These are phyloP conservation scores for Thielaviopsis cerberus DNA, from an alignment of 2,329 filamentous ascomycete species.

Conservation along the genomic window DNA sequence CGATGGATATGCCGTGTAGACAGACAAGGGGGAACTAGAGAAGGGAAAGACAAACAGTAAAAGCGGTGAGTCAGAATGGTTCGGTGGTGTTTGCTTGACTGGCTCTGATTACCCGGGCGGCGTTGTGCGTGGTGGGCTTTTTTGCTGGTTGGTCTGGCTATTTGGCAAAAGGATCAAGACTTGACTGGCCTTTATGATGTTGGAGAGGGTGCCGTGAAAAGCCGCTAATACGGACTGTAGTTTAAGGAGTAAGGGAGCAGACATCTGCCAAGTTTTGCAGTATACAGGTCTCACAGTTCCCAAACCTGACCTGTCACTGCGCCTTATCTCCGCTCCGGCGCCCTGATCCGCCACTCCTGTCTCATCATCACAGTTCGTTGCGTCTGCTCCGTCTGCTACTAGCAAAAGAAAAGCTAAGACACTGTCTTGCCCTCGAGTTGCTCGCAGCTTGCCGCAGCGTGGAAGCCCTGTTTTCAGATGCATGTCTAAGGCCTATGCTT, in stretches of 20 bases:
- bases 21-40: too few relatives aligned
- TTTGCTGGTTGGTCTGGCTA: background rate
- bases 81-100: too few relatives aligned
- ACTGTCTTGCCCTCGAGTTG: background rate
- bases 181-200: too few relatives aligned
- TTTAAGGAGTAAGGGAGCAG: background rate
- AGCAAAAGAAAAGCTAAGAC: background rate
- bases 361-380: background rate
- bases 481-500: background rate
- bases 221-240: too few relatives aligned
- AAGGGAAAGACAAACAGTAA: too few relatives aligned
- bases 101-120: too few relatives aligned
- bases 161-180: too few relatives aligned
- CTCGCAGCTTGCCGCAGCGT: background rate
- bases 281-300: background rate
- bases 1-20: too few relatives aligned
- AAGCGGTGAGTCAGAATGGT: too few relatives aligned
- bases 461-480: background rate
- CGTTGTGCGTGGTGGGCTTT: background rate
- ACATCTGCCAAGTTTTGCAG: background rate
- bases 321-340: background rate
- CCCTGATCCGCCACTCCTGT: background rate
- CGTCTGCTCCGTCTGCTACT: background rate
- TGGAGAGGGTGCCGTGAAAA: too few relatives aligned
- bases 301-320: background rate